A percentile compares a stretch with the other conserved stretches of the same genome.
phyloP scores from a whole-genome alignment of 1,284 basidiomycete species.

The Lentinus polychrous region DNA sequence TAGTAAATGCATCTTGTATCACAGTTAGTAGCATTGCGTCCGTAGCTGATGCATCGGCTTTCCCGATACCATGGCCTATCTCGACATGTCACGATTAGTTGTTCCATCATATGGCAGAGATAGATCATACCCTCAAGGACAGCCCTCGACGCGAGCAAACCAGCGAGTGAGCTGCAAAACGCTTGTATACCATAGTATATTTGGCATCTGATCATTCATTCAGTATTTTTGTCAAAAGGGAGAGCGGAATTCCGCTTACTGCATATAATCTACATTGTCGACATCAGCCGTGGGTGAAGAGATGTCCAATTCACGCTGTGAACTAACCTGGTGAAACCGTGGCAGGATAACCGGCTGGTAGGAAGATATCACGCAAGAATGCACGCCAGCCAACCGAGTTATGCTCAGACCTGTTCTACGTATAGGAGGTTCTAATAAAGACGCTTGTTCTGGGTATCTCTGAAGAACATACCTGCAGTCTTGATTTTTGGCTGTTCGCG shows the following conservation, averaged over 20 bases:
- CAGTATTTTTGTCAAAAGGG: not conserved
- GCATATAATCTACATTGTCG: slow-evolving; percentile 5
- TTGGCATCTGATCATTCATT: slow-evolving; percentile 36
- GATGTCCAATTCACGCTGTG: not conserved
- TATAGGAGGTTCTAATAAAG: too few relatives aligned
- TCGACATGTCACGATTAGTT: not conserved
- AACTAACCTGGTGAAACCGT: slow-evolving; percentile 13
- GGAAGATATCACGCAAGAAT: slow-evolving; percentile 11
- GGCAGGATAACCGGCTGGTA: slow-evolving; percentile 15
- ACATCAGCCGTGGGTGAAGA: not conserved
- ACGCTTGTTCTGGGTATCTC: too few relatives aligned
- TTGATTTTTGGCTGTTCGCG: too few relatives aligned
- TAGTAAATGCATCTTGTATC: slow-evolving; percentile 55
- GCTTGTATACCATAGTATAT: slow-evolving; percentile 60
- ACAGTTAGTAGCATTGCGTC: slow-evolving; percentile 57
- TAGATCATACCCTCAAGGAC: slow-evolving; percentile 50
- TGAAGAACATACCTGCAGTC: too few relatives aligned
- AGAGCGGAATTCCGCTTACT: not conserved
- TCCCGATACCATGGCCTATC: slow-evolving; percentile 60
- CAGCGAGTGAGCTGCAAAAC: slow-evolving; percentile 60
- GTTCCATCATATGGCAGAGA: not conserved
- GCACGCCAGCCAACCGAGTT: slow-evolving; percentile 2
- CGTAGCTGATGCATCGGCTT: slow-evolving; percentile 58
- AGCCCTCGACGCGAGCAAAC: slow-evolving; percentile 59
- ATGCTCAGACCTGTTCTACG: too few relatives aligned